These are phyloP conservation scores for Botrytis fabae DNA, from an alignment of 2,329 filamentous ascomycete genomes.

Conservation along the genomic window DNA sequence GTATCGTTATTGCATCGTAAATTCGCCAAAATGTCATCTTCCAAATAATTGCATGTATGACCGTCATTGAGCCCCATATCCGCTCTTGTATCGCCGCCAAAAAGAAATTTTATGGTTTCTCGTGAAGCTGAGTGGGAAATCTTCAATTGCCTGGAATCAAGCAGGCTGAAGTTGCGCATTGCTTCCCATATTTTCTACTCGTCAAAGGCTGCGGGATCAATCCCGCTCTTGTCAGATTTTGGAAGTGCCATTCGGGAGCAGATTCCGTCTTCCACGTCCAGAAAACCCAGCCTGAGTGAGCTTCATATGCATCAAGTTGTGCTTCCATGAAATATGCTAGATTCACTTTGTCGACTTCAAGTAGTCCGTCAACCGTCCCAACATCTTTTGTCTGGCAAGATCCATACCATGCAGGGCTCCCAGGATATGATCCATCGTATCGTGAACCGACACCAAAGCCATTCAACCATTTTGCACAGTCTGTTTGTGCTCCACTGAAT, in stretches of 20 bases:
- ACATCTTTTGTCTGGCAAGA: slow-evolving; percentile 48
- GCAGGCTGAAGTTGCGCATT: slow-evolving; percentile 36
- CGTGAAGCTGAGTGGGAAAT: not conserved
- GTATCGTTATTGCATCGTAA: slow-evolving; percentile 22
- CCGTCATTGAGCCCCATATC: not conserved
- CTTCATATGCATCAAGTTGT: slow-evolving; percentile 47
- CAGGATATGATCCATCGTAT: slow-evolving; percentile 44
- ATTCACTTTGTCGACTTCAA: slow-evolving; percentile 43
- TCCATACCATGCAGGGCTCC: slow-evolving; percentile 40
- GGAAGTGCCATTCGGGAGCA: slow-evolving; percentile 46
- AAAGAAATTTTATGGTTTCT: not conserved
- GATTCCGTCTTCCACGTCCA: slow-evolving; percentile 48
- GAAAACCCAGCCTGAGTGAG: slow-evolving; percentile 45
- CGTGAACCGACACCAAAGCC: slow-evolving; percentile 62
- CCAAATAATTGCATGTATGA: slow-evolving; percentile 6
- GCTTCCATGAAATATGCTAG: slow-evolving; percentile 47
- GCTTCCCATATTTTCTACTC: slow-evolving; percentile 33
- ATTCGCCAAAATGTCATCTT: slow-evolving; percentile 10
- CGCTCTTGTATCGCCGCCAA: not conserved
- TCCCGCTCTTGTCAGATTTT: slow-evolving; percentile 44
- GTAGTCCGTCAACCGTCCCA: slow-evolving; percentile 45
- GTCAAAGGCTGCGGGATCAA: slow-evolving; percentile 44
- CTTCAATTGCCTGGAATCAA: slow-evolving; percentile 36
- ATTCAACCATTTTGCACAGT: slow-evolving; percentile 51
- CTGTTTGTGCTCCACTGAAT: slow-evolving; percentile 47